Evolutionary conservation across 805 yeast genomes (phyloP).

Genomic region (Cyberlindnera euphorbiiphila): DNA sequence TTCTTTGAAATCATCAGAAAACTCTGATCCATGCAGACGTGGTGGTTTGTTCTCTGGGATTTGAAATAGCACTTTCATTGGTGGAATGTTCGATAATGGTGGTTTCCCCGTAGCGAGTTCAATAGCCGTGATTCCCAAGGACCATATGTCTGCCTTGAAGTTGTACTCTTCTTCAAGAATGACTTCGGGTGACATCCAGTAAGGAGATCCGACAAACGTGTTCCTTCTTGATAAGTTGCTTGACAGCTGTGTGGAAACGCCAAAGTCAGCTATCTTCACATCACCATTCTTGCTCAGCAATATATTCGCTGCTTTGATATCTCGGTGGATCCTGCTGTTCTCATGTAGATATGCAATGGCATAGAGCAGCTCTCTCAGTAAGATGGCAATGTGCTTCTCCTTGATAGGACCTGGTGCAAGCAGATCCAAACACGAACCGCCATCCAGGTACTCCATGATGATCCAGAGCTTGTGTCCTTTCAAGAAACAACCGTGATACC

Average conservation of each 20-base stretch:
- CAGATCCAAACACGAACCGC: conserved; percentile 79
- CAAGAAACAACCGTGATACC: conserved; percentile 82
- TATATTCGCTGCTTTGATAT: conserved; percentile 91
- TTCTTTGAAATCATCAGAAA: conserved; percentile 59
- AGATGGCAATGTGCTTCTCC: conserved; percentile 73
- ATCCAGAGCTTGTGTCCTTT: conserved; percentile 90
- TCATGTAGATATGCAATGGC: conserved; percentile 70
- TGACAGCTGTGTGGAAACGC: conserved; percentile 84
- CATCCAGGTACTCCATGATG: conserved; percentile 95
- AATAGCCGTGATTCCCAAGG: conserved; percentile 88
- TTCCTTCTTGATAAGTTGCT: conserved; percentile 61
- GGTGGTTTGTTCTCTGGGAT: conserved; percentile 75
- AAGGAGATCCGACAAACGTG: conserved; percentile 76
- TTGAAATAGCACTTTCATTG: conserved; percentile 38
- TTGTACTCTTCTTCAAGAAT: conserved; percentile 85
- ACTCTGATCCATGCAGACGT: conserved; percentile 78
- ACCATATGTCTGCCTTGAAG: conserved; percentile 95
- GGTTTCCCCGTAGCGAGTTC: conserved; percentile 97
- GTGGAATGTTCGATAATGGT: conserved; percentile 76
- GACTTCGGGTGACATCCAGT: conserved; percentile 99
- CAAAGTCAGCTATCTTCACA: conserved; percentile 92
- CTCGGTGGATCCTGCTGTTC: conserved; percentile 86
- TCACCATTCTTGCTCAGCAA: conserved; percentile 64
- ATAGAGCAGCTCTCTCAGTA: conserved; percentile 71
- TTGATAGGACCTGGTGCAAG: conserved; percentile 85